These are phyloP conservation scores for Penicillium odoratum DNA, from an alignment of 495 filamentous ascomycete genomes.

Conservation along the genomic window DNA sequence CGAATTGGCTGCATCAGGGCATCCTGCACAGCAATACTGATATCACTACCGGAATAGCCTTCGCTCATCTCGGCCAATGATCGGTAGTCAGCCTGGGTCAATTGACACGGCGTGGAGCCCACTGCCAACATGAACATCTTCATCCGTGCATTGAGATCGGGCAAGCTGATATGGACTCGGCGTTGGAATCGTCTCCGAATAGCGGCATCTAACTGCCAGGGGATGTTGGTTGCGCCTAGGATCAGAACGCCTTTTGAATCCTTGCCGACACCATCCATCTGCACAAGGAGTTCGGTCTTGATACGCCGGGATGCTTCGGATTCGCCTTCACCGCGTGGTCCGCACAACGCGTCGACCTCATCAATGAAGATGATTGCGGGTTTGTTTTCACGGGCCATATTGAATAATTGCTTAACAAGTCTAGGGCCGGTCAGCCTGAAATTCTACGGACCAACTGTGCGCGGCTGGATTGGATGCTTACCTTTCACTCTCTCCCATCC, in stretches of 20 bases:
- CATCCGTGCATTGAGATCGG: constrained; percentile 83
- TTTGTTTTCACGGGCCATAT: constrained; percentile 97
- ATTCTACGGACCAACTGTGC: not conserved
- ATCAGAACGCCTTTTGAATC: constrained; percentile 93
- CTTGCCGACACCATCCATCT: constrained; percentile 98
- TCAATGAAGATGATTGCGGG: constrained; percentile 99
- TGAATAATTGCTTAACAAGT: constrained; percentile 95
- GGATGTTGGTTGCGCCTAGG: constrained; percentile 96
- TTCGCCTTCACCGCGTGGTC: constrained; percentile 94
- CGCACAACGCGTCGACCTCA: constrained; percentile 96
- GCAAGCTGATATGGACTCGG: constrained; percentile 90
- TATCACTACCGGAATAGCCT: constrained; percentile 94
- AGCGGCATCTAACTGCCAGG: constrained; percentile 98
- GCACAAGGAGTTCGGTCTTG: constrained; percentile 97
- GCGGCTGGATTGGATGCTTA: constrained; percentile 31
- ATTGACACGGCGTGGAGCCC: constrained; percentile 84
- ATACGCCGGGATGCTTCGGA: constrained; percentile 95
- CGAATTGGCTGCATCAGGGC: constrained; percentile 97
- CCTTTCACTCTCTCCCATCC: constrained; percentile 99
- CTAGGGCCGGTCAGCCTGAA: constrained; percentile 44
- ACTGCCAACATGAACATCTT: constrained; percentile 97
- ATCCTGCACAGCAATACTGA: constrained; percentile 94
- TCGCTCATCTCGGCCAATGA: constrained; percentile 79
- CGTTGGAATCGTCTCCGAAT: constrained; percentile 96
- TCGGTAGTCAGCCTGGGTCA: constrained; percentile 74